Evolutionary conservation across 345 rosid species (phyloP), one percentile per base, ranked within the genome.

Genomic region (Citrus unshiu): DNA sequence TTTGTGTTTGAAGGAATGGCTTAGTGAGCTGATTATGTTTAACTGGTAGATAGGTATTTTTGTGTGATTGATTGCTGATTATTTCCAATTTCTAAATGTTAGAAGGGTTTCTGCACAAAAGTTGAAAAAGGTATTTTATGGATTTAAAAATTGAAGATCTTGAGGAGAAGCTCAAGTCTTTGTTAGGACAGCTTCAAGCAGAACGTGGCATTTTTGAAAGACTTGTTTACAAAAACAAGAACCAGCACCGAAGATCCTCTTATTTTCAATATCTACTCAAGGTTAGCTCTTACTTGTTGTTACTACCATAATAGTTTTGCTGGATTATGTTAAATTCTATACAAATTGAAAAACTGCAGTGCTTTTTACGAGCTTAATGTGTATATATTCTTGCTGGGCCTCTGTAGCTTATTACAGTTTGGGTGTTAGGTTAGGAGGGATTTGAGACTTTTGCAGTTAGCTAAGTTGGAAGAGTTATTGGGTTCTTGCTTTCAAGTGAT

Each of bases 171-270:
- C 80, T 90, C 80, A 90, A 83, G 76, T 87, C 90, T 71, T 82
- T 85, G 24, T 70, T 84, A 81, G 68, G 68, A 40, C 92, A 88
- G 82, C 91, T 94, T 54, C 89, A 86, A 56, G 66, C 72, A 51
- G 99, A 93, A 78, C 68, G 79, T 51, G 92, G 85, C 7, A 83
- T 93, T 57, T 91, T 93, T 62, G 97, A 91, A 81, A 91, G 97
- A 80, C 85, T 94, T 57, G 88, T 93, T 73, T 91, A 96, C 86
- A 94, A 94, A 84, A 94, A 93, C 87, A 96, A 95, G 93, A 93
- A 91, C 56, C 99, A 95, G 85, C 99, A 95, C 64, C 83, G 98
- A 34, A 89, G 97, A 79, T 87, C 93, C 88, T 89, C 91, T 32
- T 95, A 93, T 82, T 95, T 95, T 78, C 95, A 94, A 84, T 90